Conservation (phyloP, 2,329 filamentous ascomycete genomes). For the Cytospora schulzeri region DNA sequence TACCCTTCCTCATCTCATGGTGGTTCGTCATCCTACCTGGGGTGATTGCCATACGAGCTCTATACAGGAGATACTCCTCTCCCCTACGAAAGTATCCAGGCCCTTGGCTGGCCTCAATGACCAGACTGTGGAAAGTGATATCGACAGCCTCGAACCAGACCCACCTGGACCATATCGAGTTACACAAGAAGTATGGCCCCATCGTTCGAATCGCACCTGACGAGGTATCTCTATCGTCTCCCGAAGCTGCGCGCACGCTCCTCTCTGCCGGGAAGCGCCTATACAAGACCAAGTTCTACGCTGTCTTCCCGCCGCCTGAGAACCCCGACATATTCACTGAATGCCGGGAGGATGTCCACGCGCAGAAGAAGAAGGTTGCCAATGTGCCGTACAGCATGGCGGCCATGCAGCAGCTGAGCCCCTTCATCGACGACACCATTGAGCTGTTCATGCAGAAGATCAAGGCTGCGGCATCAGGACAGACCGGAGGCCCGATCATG, state of each 20-base stretch:
- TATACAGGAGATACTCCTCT: constrained; percentile 39
- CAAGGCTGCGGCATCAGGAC: constrained; percentile 37
- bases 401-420: constrained; percentile 53
- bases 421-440: constrained; percentile 55
- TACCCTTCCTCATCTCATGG: constrained; percentile 33
- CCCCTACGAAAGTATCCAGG: constrained; percentile 41
- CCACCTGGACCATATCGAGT: constrained; percentile 45
- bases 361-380: constrained; percentile 55
- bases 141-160: constrained; percentile 44
- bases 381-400: constrained; percentile 56
- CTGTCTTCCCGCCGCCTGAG: constrained; percentile 57
- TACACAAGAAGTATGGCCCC: constrained; percentile 50
- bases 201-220: constrained; percentile 53
- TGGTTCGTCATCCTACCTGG: constrained; percentile 36
- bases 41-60: constrained; percentile 33
- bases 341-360: constrained; percentile 55
- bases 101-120: constrained; percentile 38
- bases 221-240: constrained; percentile 50
- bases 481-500: constrained; percentile 32
- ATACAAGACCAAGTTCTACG: constrained; percentile 56
- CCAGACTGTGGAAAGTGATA: constrained; percentile 46
- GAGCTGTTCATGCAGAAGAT: constrained; percentile 48
- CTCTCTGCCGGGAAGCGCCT: constrained; percentile 54
- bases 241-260: constrained; percentile 47
- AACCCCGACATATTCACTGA: constrained; percentile 63